These are phyloP conservation scores for Phytomonas francai DNA, from an alignment of 208 protist species.

Conservation along the genomic window DNA sequence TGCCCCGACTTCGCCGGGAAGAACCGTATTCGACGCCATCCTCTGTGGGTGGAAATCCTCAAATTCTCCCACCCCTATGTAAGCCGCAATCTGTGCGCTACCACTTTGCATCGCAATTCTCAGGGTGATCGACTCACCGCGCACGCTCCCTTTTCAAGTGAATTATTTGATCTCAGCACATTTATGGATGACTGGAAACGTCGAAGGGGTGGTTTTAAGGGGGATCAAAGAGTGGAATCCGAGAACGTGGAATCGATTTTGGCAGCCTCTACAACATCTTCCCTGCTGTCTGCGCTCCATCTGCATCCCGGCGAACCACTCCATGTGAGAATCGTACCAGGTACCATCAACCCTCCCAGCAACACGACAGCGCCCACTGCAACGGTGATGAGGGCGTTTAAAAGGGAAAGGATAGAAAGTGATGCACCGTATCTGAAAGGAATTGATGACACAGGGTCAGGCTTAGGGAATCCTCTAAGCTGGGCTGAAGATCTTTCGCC, in stretches of 20 bases:
- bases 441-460: neutral
- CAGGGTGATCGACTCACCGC: neutral
- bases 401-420: neutral
- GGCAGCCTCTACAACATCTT: conserved; percentile 21
- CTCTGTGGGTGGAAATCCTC: conserved; percentile 56
- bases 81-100: neutral
- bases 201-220: neutral
- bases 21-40: conserved; percentile 45
- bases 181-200: neutral
- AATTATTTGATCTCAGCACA: neutral
- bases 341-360: neutral
- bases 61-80: conserved; percentile 38
- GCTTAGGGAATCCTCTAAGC: neutral
- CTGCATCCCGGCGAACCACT: conserved; percentile 31
- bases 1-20: neutral
- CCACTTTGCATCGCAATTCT: neutral
- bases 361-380: too few species aligned
- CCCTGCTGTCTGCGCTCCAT: conserved; percentile 30
- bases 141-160: neutral
- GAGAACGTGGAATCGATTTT: conserved; percentile 7
- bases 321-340: conserved; percentile 14
- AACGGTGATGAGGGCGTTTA: neutral
- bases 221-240: neutral
- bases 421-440: neutral
- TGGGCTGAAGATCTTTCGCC: neutral